Conservation (phyloP, 805 yeast species). For the Wickerhamiella domercqiae region DNA sequence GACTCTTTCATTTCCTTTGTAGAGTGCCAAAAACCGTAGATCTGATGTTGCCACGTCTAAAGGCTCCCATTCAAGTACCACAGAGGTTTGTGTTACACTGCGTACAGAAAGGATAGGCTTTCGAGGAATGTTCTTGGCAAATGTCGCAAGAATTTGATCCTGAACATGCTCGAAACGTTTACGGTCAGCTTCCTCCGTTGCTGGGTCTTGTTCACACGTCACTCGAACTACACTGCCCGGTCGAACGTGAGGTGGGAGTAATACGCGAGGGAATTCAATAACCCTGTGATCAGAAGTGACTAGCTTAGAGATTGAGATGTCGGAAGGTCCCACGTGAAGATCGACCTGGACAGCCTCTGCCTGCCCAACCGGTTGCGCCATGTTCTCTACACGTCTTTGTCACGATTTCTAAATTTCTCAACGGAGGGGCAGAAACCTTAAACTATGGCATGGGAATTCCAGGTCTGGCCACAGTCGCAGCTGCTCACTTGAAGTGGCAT, state of each 20-base stretch:
- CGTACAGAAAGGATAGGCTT: constrained; percentile 51
- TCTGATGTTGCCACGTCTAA: constrained; percentile 70
- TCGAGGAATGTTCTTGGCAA: constrained; percentile 59
- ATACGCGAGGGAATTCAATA: constrained; percentile 90
- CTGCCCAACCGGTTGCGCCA: constrained; percentile 3
- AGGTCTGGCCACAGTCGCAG: not conserved
- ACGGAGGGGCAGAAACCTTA: not conserved
- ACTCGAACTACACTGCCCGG: constrained; percentile 88
- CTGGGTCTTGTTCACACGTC: constrained; percentile 61
- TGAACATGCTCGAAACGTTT: constrained; percentile 50
- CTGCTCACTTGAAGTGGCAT: not conserved
- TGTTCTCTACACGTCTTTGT: not conserved
- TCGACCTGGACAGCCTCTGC: constrained; percentile 59
- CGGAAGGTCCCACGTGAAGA: constrained; percentile 87
- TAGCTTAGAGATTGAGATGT: constrained; percentile 82
- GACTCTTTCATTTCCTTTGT: constrained; percentile 50
- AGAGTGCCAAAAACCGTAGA: constrained; percentile 59
- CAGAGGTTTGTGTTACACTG: constrained; percentile 85
- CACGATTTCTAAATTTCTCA: not conserved
- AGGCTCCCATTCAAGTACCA: constrained; percentile 89
- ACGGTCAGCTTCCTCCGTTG: constrained; percentile 46
- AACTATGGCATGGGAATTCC: constrained; percentile 3
- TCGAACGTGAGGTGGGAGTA: constrained; percentile 75
- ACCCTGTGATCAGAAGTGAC: constrained; percentile 85
- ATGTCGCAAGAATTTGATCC: constrained; percentile 52